These are phyloP conservation scores for Saccharata proteae DNA, from an alignment of 2,329 filamentous ascomycete genomes.

Conservation along the genomic window DNA sequence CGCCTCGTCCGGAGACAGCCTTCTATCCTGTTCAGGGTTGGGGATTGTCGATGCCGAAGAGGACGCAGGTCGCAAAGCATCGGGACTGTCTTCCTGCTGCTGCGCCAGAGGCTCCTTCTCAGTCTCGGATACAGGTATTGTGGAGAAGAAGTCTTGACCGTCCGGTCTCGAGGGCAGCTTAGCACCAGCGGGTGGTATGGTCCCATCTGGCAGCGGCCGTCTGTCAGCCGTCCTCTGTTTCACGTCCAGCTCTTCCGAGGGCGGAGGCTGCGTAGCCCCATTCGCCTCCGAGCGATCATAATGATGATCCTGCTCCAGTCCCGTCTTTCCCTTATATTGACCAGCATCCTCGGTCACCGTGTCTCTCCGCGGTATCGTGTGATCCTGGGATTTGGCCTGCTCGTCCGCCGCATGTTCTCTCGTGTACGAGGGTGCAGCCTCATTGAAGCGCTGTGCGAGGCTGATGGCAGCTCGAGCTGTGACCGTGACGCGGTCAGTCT, in stretches of 20 bases:
- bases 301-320: slow-evolving; percentile 38
- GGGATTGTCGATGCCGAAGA: slow-evolving; percentile 32
- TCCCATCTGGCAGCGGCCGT: slow-evolving; percentile 38
- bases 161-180: slow-evolving; percentile 14
- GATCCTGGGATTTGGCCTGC: slow-evolving; percentile 13
- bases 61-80: slow-evolving; percentile 24
- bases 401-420: slow-evolving; percentile 15
- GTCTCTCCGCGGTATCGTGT: slow-evolving; percentile 18
- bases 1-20: slow-evolving; percentile 30
- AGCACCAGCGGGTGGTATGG: slow-evolving; percentile 30
- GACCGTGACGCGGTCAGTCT: slow-evolving; percentile 49
- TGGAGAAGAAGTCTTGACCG: not conserved
- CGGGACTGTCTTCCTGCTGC: slow-evolving; percentile 12
- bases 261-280: slow-evolving; percentile 23
- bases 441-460: slow-evolving; percentile 46
- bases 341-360: slow-evolving; percentile 21
- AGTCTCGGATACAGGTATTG: not conserved
- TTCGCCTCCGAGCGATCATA: slow-evolving; percentile 34
- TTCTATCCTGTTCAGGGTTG: slow-evolving; percentile 15
- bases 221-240: slow-evolving; percentile 34
- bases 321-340: not conserved
- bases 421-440: slow-evolving; percentile 27
- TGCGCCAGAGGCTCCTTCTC: slow-evolving; percentile 18
- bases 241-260: slow-evolving; percentile 29
- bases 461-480: slow-evolving; percentile 49